Conservation (phyloP, 139 green algal genomes). For the Chlorella sorokiniana region DNA sequence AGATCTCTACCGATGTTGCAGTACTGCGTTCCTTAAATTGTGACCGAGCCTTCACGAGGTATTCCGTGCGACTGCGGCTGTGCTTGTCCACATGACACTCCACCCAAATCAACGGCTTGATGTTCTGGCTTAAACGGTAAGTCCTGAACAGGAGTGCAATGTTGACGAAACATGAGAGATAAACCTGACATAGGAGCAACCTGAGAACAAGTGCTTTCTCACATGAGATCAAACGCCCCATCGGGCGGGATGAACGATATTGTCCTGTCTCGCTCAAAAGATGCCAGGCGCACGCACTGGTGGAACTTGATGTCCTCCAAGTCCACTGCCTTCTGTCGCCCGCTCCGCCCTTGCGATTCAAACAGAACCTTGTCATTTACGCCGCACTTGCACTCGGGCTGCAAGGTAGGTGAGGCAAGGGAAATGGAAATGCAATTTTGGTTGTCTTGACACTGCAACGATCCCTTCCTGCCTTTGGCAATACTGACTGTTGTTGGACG, state of each 20-base stretch:
- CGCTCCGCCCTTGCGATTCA: constrained; percentile 79
- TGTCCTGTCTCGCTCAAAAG: constrained; percentile 97
- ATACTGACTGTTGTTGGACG: too few relatives aligned
- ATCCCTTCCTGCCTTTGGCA: too few relatives aligned
- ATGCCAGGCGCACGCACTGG: constrained; percentile 94
- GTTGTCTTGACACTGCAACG: too few relatives aligned
- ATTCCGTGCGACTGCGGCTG: constrained; percentile 90
- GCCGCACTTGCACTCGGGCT: constrained; percentile 96
- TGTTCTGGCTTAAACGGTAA: constrained; percentile 74
- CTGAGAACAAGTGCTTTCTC: constrained; percentile 1
- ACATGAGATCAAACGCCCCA: constrained; percentile 97
- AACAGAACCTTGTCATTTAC: constrained; percentile 98
- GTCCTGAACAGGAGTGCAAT: constrained; percentile 41
- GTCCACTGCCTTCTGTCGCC: constrained; percentile 92
- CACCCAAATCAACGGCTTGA: constrained; percentile 95
- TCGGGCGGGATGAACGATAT: constrained; percentile 99
- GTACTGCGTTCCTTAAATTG: constrained; percentile 93
- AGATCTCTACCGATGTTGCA: constrained; percentile 93
- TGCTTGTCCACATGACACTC: constrained; percentile 92
- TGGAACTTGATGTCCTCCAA: constrained; percentile 99
- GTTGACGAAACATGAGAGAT: not conserved
- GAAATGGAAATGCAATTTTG: too few relatives aligned
- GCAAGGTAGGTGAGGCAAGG: not conserved
- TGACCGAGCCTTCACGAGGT: constrained; percentile 90
- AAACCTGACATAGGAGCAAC: too few relatives aligned